These are phyloP conservation scores for Rhodotorula glutinis DNA, from an alignment of 1,284 basidiomycete genomes.

Conservation along the genomic window DNA sequence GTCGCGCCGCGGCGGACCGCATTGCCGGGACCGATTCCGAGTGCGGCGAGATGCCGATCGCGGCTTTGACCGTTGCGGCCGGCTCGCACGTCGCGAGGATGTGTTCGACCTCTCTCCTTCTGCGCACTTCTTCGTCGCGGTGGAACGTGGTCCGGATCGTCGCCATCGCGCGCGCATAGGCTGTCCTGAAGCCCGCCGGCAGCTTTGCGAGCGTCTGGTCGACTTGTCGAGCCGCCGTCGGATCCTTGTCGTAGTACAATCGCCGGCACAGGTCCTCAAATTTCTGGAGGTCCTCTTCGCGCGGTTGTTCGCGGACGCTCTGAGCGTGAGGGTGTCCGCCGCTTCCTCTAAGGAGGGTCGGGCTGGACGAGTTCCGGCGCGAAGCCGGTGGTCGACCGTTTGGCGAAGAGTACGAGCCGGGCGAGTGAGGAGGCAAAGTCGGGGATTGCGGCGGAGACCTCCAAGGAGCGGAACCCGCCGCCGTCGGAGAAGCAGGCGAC, in stretches of 20 bases:
- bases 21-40: constrained; percentile 11
- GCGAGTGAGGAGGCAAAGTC: no score
- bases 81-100: constrained; percentile 13
- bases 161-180: constrained; percentile 31
- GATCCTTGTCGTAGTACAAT: constrained; percentile 28
- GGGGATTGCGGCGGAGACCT: no score
- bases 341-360: neutral
- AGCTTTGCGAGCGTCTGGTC: constrained; percentile 23
- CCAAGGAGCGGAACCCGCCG: no score
- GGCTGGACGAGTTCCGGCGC: neutral
- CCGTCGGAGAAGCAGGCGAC: no score
- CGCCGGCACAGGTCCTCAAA: constrained; percentile 19
- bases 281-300: constrained; percentile 9
- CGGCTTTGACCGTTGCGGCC: constrained; percentile 5
- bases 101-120: constrained; percentile 8
- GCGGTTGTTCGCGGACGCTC: neutral
- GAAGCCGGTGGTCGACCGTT: no score
- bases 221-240: constrained; percentile 17
- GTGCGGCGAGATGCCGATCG: constrained; percentile 16
- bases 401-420: no score
- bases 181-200: constrained; percentile 13
- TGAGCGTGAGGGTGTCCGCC: neutral
- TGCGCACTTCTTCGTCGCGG: constrained; percentile 15
- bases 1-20: constrained; percentile 8
- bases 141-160: constrained; percentile 25